Base-by-base conservation (phyloP, 179 eudicot genomes). In the Sideroxylon spinosum region DNA sequence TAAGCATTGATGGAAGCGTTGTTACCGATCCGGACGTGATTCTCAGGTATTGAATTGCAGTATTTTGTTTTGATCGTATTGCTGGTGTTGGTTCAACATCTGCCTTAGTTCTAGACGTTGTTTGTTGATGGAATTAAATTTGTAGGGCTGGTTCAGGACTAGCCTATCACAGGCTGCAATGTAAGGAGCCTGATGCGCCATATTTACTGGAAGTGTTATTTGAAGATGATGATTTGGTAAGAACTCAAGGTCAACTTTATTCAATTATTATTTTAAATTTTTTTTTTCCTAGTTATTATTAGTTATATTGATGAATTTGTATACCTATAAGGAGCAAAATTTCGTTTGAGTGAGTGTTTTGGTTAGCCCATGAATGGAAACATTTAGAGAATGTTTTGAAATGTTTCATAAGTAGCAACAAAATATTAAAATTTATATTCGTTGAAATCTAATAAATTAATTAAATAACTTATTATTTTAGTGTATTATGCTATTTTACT, bases 131-230 rank as follows among this genome's bases (percentile, higher is more conserved):
- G 46, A 16, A 57, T 76, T 71, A 49, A 74, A 82, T 66, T 70
- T 82, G 68, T 79, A 95, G 98, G 71, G 87, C 68, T 71, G 93
- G 95, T 78, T 88, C 89, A 61, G 77, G 84, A 69, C 77, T 93
- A 74, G 88, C 84, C 78, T 95, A 95, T 87, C 91, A 88, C 79
- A 90, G 99, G 55, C 91, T 89, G 82, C 94, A 95, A 1, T 93
- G 99, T 98, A 91, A 79, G 77, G 99, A 95, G 77, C 97, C 98
- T 6, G 88, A 93, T 72, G 90, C 95, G n/a, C 98, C 98, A 3
- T 87, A 87, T 84, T 79, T 85, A 84, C 85, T 95, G 61, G 87
- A 93, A 81, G 89, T 95, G 65, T 81, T 95, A 52, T 91, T 85
- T 76, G 97, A 93, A 83, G 99, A 95, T 84, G 92, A 85, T 80